Base-by-base conservation (phyloP, 78 protist species). In the Guillardia theta region DNA sequence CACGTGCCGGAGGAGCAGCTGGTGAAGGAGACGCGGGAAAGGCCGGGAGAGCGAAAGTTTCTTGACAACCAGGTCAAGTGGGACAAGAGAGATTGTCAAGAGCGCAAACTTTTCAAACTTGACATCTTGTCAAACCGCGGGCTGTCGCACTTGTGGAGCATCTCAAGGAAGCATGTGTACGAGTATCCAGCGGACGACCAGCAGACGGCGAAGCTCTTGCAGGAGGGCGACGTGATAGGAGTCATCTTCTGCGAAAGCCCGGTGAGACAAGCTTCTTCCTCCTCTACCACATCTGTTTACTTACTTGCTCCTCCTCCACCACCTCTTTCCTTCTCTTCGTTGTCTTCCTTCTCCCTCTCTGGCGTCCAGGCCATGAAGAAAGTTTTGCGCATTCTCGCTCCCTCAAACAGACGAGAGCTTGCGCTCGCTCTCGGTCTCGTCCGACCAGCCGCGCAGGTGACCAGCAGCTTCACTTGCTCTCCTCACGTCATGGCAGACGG, bases 81-180 rank as follows among this genome's bases (percentile, higher is more conserved):
- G 83, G 83, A 70, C 83, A 70, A 70, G 83, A 36, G 83, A 4
- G 83, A 70, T 22, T 70, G 83, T 43, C 83, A 70, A 43, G 46
- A 43, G 45, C 83, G 83, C 36, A 24, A 43, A 1, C 9, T 24
- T 18, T 24, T 70, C 83, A 70, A 70, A 6, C 3, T 70, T 12
- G 33, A 70, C 83, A 4, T 70, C 41, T 43, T 70, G 36, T 12
- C 83, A 22, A 70, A 70, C 83, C 83, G 83, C 83, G 83, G 46
- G 36, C 83, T 70, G 46, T 22, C 83, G 41, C 83, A 70, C 83
- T 43, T 70, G 36, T 70, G 83, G 83, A 22, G 41, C 83, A 70
- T 70, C 83, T 4, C 83, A 22, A 33, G 22, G 36, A 70, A 33
- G 6, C 83, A 70, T 0, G 41, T 18, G 36, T 70, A 70, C 83